Evolutionary conservation across 1,284 basidiomycete genomes (phyloP), one percentile per base, ranked within the genome.

Genomic region (Puccinia novopanici): DNA sequence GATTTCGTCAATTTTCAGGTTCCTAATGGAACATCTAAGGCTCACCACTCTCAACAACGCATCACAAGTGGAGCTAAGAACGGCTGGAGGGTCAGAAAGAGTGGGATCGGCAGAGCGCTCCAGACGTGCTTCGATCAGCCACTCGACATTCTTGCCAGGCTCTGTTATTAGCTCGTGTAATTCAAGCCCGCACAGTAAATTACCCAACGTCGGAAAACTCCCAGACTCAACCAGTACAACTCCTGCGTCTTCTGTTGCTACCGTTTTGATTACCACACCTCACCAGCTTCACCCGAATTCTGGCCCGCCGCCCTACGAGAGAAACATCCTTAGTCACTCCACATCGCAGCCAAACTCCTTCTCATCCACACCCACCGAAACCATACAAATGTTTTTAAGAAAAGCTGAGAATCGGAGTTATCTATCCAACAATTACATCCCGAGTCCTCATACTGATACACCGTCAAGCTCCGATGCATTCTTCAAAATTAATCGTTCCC

Each of bases 341-440:
- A 57, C 30, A 9, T 55, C 50, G 8, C 50, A 73, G 40, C 52
- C 52, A 24, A 57, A 37, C 48, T 57, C 71, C 9, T 61, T 70
- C 8, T 34, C 61, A 45, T 48, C 70, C 12, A 80, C 77, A 30
- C 77, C 77, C 1, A 52, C 70, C 24, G 77, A 80, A 63, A 68
- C 77, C 24, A 80, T 80, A 65, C 77, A 80, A 52, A 63, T 73
- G 45, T 80, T 71, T 73, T 52, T 80, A 54, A 80, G 77, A 65
- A 80, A 80, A 52, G 77, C 70, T 63, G 57, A 80, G 13, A 68
- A 50, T 70, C 63, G 48, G 6, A 76, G 57, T 54, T 70, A 70
- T 52, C 27, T 70, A 52, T 30, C 67, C 12, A 70, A 70, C 50
- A 70, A 70, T 24, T 70, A 70, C 42, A 70, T 54, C 12, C n/a